Evolutionary conservation across 2,329 filamentous ascomycete species (phyloP), one percentile per base, ranked within the genome.

Genomic region (Cladosporium sphaerospermum): DNA sequence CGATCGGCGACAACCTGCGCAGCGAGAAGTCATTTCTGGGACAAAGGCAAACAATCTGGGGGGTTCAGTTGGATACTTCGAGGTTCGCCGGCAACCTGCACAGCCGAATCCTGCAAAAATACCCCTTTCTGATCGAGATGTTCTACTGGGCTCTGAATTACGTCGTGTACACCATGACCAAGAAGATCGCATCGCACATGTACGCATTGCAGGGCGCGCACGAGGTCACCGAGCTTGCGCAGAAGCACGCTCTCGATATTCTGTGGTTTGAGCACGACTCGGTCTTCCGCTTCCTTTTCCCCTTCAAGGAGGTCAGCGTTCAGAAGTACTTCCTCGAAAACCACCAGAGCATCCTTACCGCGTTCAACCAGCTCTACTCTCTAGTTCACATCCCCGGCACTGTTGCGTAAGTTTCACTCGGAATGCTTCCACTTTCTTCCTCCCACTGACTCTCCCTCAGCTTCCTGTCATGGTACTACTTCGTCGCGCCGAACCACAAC

Each of bases 71-170:
- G 48, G 48, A 51, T 31, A 79, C 81, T 2, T 78, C 78, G 3
- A 76, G 79, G n/a, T 86, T 84, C 66, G 74, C 76, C 37, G 73
- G 78, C 55, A 69, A 84, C 63, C 65, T 78, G 45, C 83, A 85
- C 65, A 84, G 79, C 56, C 75, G 82, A 23, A 74, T 86, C 52
- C 72, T 86, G 54, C 79, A 84, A 64, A 83, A 83, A 62, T 85
- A 82, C 59, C 84, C 84, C 4, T 87, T 87, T 63, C 67, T 87
- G 52, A 76, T 87, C 45, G 84, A 87, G 67, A 86, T 87, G 82
- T 86, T 86, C 66, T 87, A 87, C 71, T 87, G 84, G 84, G 75
- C 78, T 41, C 74, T 86, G 60, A 85, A 83, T 62, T 79, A 83
- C 58, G 73, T 77, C 43, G 82, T 84, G 64, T 86, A 86, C 69